These are phyloP conservation scores for Neurospora pannonica DNA, from an alignment of 495 filamentous ascomycete species.

Conservation along the genomic window DNA sequence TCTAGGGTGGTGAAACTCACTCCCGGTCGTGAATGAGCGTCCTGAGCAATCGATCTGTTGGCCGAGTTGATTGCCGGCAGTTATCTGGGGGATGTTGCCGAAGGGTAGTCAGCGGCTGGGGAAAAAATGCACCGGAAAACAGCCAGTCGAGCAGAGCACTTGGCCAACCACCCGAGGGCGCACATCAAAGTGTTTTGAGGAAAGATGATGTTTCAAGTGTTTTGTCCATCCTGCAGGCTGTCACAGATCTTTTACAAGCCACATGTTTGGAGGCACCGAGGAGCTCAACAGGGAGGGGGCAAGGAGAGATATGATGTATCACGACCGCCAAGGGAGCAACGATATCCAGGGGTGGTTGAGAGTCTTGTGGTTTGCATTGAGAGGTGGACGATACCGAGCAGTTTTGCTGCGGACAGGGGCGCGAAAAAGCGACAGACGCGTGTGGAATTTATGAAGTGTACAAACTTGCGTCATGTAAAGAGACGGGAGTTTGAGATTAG, in stretches of 20 bases:
- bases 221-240: not conserved
- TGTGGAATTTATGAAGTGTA: not conserved
- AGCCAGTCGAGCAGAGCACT: not conserved
- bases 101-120: not conserved
- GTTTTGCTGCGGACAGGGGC: not conserved
- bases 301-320: not conserved
- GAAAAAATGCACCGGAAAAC: not conserved
- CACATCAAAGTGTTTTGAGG: not conserved
- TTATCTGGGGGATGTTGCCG: not conserved
- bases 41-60: not conserved
- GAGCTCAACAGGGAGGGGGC: not conserved
- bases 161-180: not conserved
- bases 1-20: slow-evolving; percentile 4
- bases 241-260: not conserved
- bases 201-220: not conserved
- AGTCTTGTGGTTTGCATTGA: no score
- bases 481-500: not conserved
- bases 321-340: not conserved
- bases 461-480: not conserved
- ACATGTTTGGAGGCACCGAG: not conserved
- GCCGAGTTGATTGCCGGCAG: not conserved
- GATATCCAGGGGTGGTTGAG: not conserved
- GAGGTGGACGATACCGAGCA: not conserved
- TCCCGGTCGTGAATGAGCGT: not conserved
- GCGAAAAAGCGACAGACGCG: not conserved